Conservation (phyloP, 768 basidiomycete species). For the Chalciporus sphaerocephalus region DNA sequence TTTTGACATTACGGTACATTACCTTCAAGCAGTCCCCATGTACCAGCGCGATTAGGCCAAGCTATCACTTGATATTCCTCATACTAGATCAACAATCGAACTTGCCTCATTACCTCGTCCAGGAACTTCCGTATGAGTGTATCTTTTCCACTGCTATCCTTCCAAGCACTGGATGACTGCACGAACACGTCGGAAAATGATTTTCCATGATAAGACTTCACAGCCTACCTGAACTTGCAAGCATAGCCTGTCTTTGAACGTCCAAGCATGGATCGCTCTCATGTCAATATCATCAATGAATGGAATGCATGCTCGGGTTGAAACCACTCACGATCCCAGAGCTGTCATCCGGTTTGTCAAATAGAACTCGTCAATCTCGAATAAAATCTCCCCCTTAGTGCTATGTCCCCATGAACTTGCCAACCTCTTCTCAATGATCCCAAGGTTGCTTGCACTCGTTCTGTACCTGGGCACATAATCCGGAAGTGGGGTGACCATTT, state of each 20-base stretch:
- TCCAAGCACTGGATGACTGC: neutral
- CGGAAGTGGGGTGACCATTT: neutral
- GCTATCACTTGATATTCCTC: no score
- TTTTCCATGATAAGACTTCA: neutral
- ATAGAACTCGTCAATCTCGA: conserved; percentile 2
- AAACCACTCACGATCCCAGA: neutral
- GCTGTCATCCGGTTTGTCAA: conserved; percentile 3
- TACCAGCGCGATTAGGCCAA: no score
- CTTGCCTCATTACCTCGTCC: neutral
- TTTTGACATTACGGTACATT: no score
- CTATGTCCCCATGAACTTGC: neutral
- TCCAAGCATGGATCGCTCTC: conserved; percentile 5
- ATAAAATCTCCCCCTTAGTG: neutral
- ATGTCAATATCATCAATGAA: neutral
- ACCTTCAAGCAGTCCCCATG: no score
- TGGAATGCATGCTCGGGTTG: neutral
- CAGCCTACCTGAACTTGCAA: conserved; percentile 3
- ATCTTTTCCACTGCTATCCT: neutral
- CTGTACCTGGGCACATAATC: neutral
- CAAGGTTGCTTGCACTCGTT: conserved; percentile 1
- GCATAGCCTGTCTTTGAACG: neutral
- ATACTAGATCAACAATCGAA: neutral
- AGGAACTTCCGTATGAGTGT: neutral
- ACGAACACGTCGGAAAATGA: neutral
- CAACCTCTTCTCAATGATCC: conserved; percentile 1